Percentiles rank a stretch among this genome's conserved stretches.
These are phyloP conservation scores for Pontederia crassipes DNA, from an alignment of 176 grass and related monocot genomes.

Conservation along the genomic window DNA sequence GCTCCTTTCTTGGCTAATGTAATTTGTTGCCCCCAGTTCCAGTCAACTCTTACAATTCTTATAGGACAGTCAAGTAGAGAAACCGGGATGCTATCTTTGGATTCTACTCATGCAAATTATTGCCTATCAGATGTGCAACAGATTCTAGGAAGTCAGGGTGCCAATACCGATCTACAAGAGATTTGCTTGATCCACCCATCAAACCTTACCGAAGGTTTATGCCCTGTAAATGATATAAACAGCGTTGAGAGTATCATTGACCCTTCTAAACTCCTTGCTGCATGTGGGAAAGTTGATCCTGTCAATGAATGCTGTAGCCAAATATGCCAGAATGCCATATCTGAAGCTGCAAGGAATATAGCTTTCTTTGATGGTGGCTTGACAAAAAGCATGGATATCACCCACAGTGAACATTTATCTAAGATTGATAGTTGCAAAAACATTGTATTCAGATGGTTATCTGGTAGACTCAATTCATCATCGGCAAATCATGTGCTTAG, in stretches of 20 bases:
- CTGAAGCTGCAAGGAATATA: constrained; percentile 63
- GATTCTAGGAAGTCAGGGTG: constrained; percentile 66
- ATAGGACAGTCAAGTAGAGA: constrained; percentile 88
- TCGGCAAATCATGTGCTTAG: constrained; percentile 67
- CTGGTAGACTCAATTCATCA: constrained; percentile 54
- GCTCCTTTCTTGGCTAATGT: constrained; percentile 90
- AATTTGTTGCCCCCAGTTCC: constrained; percentile 90
- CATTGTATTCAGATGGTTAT: constrained; percentile 87
- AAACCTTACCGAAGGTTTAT: constrained; percentile 66
- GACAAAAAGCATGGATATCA: constrained; percentile 13
- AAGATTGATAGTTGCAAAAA: constrained; percentile 62
- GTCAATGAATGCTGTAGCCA: constrained; percentile 91
- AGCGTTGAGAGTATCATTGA: constrained; percentile 57
- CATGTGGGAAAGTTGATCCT: constrained; percentile 68
- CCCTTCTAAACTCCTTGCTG: constrained; percentile 69
- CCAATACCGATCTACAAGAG: constrained; percentile 45
- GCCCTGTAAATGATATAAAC: constrained; percentile 52
- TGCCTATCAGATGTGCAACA: constrained; percentile 89
- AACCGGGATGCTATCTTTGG: constrained; percentile 63
- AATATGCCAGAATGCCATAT: constrained; percentile 73
- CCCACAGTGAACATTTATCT: constrained; percentile 12
- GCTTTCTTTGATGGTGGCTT: constrained; percentile 36
- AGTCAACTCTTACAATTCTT: constrained; percentile 73
- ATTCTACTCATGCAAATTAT: constrained; percentile 58
- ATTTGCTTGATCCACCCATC: constrained; percentile 66